phyloP scores from a whole-genome alignment of 129 eudicot species.

The Solidago caesia region DNA sequence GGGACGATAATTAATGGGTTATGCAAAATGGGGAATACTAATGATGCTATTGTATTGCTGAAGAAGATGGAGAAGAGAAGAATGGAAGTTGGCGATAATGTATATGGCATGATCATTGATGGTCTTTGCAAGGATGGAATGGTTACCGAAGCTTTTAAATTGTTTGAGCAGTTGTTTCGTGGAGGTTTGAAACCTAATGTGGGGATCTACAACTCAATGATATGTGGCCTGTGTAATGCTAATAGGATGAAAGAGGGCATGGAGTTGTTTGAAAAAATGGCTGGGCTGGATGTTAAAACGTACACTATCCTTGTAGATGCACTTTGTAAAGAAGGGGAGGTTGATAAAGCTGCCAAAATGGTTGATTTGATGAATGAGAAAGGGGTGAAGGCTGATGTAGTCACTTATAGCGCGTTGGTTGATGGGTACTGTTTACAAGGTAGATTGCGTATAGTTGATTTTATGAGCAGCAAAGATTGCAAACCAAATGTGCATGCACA shows the following conservation, averaged over 20 bases:
- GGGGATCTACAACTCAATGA: constrained; percentile 23
- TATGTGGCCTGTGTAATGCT: constrained; percentile 19
- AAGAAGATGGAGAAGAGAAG: constrained; percentile 26
- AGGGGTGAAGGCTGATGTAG: constrained; percentile 14
- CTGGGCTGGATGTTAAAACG: constrained; percentile 18
- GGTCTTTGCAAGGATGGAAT: constrained; percentile 26
- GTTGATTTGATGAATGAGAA: constrained; percentile 11
- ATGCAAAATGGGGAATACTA: constrained; percentile 31
- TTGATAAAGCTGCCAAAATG: constrained; percentile 21
- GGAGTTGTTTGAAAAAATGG: constrained; percentile 22
- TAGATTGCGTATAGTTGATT: constrained; percentile 19
- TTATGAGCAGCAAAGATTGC: constrained; percentile 10
- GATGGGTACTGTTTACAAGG: constrained; percentile 33
- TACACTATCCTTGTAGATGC: constrained; percentile 29
- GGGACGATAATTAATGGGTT: constrained; percentile 42
- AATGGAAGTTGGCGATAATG: constrained; percentile 30
- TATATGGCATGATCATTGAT: constrained; percentile 23
- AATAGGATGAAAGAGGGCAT: constrained; percentile 17
- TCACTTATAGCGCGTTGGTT: constrained; percentile 17
- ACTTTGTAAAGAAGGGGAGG: constrained; percentile 21
- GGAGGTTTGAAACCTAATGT: constrained; percentile 13
- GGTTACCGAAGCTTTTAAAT: constrained; percentile 13
- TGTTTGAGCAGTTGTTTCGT: constrained; percentile 15
- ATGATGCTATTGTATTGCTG: constrained; percentile 32
- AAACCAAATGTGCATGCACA: constrained; percentile 22